Percentiles rank a stretch among this genome's conserved stretches.
These are phyloP conservation scores for Pythium phragmitis DNA, from an alignment of 352 stramenopile species.

Conservation along the genomic window DNA sequence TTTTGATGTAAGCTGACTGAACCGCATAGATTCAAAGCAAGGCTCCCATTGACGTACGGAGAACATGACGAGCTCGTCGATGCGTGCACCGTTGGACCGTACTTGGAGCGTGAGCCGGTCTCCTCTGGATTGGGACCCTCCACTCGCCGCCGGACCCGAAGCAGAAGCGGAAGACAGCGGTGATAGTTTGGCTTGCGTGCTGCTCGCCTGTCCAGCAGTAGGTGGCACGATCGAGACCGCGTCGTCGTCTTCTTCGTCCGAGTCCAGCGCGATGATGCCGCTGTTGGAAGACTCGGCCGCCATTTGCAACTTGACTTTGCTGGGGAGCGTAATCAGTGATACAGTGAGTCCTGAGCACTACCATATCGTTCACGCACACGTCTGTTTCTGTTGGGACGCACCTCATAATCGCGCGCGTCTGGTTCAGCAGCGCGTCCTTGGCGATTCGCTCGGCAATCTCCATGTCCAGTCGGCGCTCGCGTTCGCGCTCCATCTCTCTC, in stretches of 20 bases:
- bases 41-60: constrained; percentile 31
- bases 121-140: constrained; percentile 30
- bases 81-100: constrained; percentile 53
- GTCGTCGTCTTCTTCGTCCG: constrained; percentile 39
- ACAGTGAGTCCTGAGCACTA: background rate
- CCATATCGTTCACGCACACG: no score
- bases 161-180: background rate
- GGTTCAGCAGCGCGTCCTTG: constrained; percentile 55
- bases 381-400: constrained; percentile 12
- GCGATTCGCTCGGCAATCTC: constrained; percentile 56
- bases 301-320: constrained; percentile 35
- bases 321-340: constrained; percentile 12
- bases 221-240: constrained; percentile 13
- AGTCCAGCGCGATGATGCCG: constrained; percentile 60
- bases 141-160: background rate
- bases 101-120: constrained; percentile 52
- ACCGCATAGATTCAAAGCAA: no score
- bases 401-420: constrained; percentile 61
- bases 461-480: constrained; percentile 42
- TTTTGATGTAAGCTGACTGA: background rate
- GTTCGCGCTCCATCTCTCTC: constrained; percentile 32
- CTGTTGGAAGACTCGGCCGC: background rate
- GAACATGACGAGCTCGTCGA: constrained; percentile 58
- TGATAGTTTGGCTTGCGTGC: no score
- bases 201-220: background rate